phyloP scores from a whole-genome alignment of 441 rosid species.

The Populus hybrid region DNA sequence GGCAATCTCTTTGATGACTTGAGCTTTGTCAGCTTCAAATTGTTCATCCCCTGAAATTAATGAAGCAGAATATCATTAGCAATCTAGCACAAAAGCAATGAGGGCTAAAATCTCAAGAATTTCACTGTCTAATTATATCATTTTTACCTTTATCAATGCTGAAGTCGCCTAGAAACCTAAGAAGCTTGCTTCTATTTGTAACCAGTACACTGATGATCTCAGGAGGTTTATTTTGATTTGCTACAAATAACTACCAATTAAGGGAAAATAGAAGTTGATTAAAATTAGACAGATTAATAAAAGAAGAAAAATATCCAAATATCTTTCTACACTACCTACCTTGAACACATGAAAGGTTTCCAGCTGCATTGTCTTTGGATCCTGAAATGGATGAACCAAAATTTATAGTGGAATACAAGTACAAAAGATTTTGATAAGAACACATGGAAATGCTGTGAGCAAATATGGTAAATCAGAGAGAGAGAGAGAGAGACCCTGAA shows the following conservation, averaged over 20 bases:
- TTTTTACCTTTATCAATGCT: conserved; percentile 45
- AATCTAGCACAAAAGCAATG: not conserved
- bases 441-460: not conserved
- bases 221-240: conserved; percentile 59
- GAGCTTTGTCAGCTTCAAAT: conserved; percentile 55
- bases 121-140: not conserved
- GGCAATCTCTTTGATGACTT: conserved; percentile 47
- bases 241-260: conserved; percentile 48
- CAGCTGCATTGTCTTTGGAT: conserved; percentile 46
- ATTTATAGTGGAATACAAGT: not conserved
- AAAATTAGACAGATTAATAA: not conserved
- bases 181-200: conserved; percentile 51
- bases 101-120: not conserved
- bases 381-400: conserved; percentile 33
- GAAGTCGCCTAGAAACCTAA: conserved; percentile 46
- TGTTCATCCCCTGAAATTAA: conserved; percentile 45
- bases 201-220: conserved; percentile 45
- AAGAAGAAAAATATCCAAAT: not conserved
- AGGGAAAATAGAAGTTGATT: not conserved
- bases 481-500: conserved; percentile 26
- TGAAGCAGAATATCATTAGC: not conserved
- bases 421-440: not conserved
- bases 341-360: conserved; percentile 72
- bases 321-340: conserved; percentile 15
- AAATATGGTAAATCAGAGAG: not conserved